A percentile compares a stretch with the other conserved stretches of the same genome.
Evolutionary conservation across 345 rosid genomes (phyloP).

Genomic region (Cochlearia excelsa): DNA sequence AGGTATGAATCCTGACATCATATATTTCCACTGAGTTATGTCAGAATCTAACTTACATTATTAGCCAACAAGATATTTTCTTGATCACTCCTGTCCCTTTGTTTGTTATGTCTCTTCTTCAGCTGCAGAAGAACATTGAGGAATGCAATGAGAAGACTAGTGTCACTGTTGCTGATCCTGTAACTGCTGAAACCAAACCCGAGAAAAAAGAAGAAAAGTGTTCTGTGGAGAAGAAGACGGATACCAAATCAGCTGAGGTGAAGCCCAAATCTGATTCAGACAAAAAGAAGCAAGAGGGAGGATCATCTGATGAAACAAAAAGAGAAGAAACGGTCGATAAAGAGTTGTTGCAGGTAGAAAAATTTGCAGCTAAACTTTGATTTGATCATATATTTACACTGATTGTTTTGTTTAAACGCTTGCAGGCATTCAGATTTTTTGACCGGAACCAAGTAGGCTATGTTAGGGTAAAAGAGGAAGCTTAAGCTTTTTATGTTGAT

Average conservation of each 20-base stretch:
- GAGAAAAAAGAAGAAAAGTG: conserved; percentile 41
- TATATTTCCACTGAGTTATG: background rate
- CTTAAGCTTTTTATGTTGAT: background rate
- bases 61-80: conserved; percentile 8
- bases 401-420: conserved; percentile 3
- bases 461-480: conserved; percentile 54
- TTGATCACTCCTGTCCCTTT: conserved; percentile 11
- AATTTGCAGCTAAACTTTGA: background rate
- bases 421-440: conserved; percentile 92
- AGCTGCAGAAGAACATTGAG: conserved; percentile 35
- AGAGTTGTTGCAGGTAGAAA: conserved; percentile 75
- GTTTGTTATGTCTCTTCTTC: conserved; percentile 8
- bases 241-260: conserved; percentile 33
- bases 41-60: background rate
- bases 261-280: conserved; percentile 42
- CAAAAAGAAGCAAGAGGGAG: conserved; percentile 32
- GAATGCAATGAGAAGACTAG: conserved; percentile 41
- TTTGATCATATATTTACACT: background rate
- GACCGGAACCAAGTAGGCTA: conserved; percentile 85
- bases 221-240: conserved; percentile 35
- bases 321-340: conserved; percentile 53
- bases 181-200: conserved; percentile 33
- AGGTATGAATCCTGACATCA: conserved; percentile 42
- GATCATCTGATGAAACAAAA: conserved; percentile 37
- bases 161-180: conserved; percentile 19